A percentile compares a stretch with the other conserved stretches of the same genome.
phyloP scores from a whole-genome alignment of 768 basidiomycete species.

The Pholiota microspora region DNA sequence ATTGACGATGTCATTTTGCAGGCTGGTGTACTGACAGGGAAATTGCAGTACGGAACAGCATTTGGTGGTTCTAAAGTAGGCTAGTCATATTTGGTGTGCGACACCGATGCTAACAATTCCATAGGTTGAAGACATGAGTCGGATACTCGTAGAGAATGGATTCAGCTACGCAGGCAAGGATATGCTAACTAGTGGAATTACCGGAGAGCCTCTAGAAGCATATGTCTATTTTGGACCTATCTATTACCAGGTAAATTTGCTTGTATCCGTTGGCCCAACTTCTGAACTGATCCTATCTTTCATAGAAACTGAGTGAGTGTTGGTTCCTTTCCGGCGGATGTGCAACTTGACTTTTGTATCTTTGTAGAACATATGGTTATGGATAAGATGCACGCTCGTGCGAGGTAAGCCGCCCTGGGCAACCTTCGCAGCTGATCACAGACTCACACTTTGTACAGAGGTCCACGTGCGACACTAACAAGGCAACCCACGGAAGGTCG shows the following conservation, averaged over 20 bases:
- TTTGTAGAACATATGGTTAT: slow-evolving; percentile 93
- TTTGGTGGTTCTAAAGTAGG: slow-evolving; percentile 95
- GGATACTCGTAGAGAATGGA: slow-evolving; percentile 90
- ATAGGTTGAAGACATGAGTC: slow-evolving; percentile 97
- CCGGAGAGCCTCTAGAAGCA: slow-evolving; percentile 92
- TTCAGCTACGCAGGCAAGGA: slow-evolving; percentile 99
- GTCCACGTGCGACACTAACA: slow-evolving; percentile 93
- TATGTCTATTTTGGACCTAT: slow-evolving; percentile 99
- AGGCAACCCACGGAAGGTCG: slow-evolving; percentile 98
- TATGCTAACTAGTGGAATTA: slow-evolving; percentile 97
- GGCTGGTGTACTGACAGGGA: slow-evolving; percentile 90
- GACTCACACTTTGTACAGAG: slow-evolving; percentile 42
- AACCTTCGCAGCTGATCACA: not conserved
- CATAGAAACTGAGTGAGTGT: slow-evolving; percentile 87
- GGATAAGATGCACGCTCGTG: slow-evolving; percentile 99
- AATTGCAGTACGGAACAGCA: slow-evolving; percentile 91
- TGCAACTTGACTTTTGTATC: not conserved
- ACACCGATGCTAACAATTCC: not conserved
- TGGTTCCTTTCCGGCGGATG: not conserved
- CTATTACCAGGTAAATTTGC: slow-evolving; percentile 77
- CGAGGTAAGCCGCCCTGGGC: slow-evolving; percentile 54
- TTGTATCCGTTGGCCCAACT: slow-evolving; percentile 7
- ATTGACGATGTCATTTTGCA: slow-evolving; percentile 34
- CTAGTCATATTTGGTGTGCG: slow-evolving; percentile 4
- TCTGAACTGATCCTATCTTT: slow-evolving; percentile 12